Evolutionary conservation across 768 basidiomycete genomes (phyloP), one percentile per base, ranked within the genome.

Genomic region (Lentinula raphanica): DNA sequence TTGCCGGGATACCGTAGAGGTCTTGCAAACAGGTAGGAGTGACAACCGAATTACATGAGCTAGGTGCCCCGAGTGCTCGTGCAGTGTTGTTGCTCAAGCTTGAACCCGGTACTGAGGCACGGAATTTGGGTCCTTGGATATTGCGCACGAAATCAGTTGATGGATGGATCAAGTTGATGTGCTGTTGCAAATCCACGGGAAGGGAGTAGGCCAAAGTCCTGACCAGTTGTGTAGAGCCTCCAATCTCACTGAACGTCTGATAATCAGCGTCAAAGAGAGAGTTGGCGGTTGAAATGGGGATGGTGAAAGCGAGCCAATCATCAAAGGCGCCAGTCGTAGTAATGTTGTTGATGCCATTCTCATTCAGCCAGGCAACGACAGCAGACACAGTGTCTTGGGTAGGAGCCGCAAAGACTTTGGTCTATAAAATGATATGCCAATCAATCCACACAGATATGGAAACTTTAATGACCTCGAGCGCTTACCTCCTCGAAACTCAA

Each of bases 401-500:
- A 12, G 71, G 71, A 15, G 56, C 58, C 12, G 68, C 67, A 60
- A 70, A 73, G 13, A 63, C 54, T 59, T 69, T 69, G 13, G 68
- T 61, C 69, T 72, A 55, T 11, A 31, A 19, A 48, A 39, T 11
- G 23, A 28, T 39, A 31, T 38, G 23, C 9, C 36, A 7, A 19
- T 21, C 29, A 29, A 5, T 56, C 15, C 11, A 15, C 5, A 8
- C 12, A 36, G 46, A 27, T 48, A 54, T 28, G 36, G 31, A 21
- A 19, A 36, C 35, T n/a, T 35, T 48, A 35, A 32, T 17, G 32
- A n/a, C n/a, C n/a, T n/a, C n/a, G 40, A 42, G 19, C 44, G 45
- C 32, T 32, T 59, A 78, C 76, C 68, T 77, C 68, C 12, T 72
- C 75, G 62, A 69, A 66, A 56, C 62, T 70, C 36, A 78, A 58